A percentile compares a stretch with the other conserved stretches of the same genome.
These are phyloP conservation scores for Cyberlindnera saturnus DNA, from an alignment of 805 yeast genomes.

Conservation along the genomic window DNA sequence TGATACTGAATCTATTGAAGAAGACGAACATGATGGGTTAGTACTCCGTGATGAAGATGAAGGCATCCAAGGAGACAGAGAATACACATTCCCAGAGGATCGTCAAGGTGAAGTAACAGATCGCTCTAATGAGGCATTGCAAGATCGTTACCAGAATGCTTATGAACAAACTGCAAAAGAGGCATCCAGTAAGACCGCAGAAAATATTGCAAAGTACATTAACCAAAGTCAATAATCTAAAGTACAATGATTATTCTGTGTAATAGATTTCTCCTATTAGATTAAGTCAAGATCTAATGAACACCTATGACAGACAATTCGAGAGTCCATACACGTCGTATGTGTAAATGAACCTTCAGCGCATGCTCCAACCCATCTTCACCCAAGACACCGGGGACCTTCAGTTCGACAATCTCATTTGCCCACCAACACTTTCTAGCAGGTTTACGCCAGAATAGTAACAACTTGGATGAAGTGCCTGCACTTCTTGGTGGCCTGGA, in stretches of 20 bases:
- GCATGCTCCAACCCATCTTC: conserved; percentile 24
- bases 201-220: conserved; percentile 64
- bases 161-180: conserved; percentile 56
- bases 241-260: neutral
- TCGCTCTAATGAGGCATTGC: conserved; percentile 37
- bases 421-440: conserved; percentile 99
- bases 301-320: conserved; percentile 89
- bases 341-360: conserved; percentile 64
- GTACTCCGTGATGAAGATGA: conserved; percentile 40
- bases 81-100: conserved; percentile 66
- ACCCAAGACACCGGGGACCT: conserved; percentile 27
- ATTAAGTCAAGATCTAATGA: conserved; percentile 27
- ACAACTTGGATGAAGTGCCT: conserved; percentile 50
- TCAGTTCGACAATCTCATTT: conserved; percentile 45
- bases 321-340: conserved; percentile 94
- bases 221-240: conserved; percentile 25
- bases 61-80: conserved; percentile 42
- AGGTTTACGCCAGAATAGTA: conserved; percentile 95
- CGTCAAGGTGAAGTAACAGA: conserved; percentile 52
- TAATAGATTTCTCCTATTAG: too few relatives aligned
- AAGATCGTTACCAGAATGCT: conserved; percentile 68
- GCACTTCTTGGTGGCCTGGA: conserved; percentile 33
- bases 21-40: conserved; percentile 36
- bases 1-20: conserved; percentile 45
- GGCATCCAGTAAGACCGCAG: conserved; percentile 63